Base-by-base conservation (phyloP, 2,329 filamentous ascomycete genomes). In the Tolypocladium ovalisporum region DNA sequence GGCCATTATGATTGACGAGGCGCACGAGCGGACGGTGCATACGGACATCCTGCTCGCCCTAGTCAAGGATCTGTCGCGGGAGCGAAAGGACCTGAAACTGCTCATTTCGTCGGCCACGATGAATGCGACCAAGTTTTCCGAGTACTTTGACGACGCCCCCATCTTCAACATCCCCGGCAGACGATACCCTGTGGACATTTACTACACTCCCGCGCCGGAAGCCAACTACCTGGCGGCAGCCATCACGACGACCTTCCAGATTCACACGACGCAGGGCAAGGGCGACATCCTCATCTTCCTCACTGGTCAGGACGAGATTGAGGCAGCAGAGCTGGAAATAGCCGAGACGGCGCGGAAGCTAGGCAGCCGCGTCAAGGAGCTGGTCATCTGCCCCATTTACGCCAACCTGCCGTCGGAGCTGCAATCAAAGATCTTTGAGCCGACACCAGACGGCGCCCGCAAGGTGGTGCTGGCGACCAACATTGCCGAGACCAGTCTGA, bases 391-490 rank as follows among this genome's bases (percentile, higher is more conserved):
- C 67, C 94, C 94, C 3, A 95, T 99, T 57, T 99, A 99, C 68
- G 89, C 91, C 66, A 96, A 96, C 66, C 75, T 99, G 42, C 92
- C 92, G 0, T 91, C 90, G 0, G 92, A 97, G 58, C 75, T 96
- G 1, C 94, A 99, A 69, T 84, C 88, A 53, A 93, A 93, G 69
- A 96, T 97, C 62, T 99, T 99, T 66, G 90, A 96, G 65, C 91
- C 92, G 0, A 96, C 93, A 0, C 93, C 94, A 0, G 83, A 87
- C 0, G 87, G 87, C 22, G 87, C 89, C 0, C 83, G 94, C 34
- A 99, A 97, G 69, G 90, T 97, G 0, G 90, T 99, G 0, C 75
- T 97, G 40, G 91, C 93, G 0, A 97, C 94, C 2, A 99, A 99
- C 68, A 97, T 99, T 70, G 94, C 94, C 2, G 94, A 99, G 71